phyloP scores from a whole-genome alignment of 2,329 filamentous ascomycete species.

The Ophiognomonia clavigignenti-juglandacearum region DNA sequence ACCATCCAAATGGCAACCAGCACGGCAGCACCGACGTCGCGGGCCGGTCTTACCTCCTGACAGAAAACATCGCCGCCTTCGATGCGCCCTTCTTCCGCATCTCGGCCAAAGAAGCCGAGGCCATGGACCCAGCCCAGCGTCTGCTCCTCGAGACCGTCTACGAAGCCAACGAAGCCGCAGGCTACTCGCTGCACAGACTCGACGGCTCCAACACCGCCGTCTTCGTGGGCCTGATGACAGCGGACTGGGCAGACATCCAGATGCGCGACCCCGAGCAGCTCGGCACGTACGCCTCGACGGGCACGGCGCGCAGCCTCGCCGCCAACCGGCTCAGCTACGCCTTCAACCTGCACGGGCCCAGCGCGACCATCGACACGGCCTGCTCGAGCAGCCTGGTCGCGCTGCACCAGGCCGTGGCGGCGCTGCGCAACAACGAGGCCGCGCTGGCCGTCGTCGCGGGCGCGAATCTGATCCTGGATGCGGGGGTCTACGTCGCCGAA shows the following conservation, averaged over 20 bases:
- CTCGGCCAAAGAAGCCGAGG: no score
- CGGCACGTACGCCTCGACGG: slow-evolving; percentile 26
- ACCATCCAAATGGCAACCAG: no score
- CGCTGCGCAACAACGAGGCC: slow-evolving; percentile 26
- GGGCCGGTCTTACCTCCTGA: no score
- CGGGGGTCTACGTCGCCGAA: slow-evolving; percentile 27
- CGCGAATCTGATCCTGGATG: slow-evolving; percentile 28
- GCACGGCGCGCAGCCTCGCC: slow-evolving; percentile 25
- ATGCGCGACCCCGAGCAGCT: slow-evolving; percentile 15
- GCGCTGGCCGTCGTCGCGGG: slow-evolving; percentile 31
- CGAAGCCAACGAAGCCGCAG: no score
- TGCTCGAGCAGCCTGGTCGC: slow-evolving; percentile 35
- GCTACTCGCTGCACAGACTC: no score
- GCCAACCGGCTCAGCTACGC: slow-evolving; percentile 35
- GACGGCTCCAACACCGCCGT: no score
- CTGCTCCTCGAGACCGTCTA: no score
- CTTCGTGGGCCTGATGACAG: slow-evolving; percentile 22
- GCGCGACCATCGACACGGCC: slow-evolving; percentile 38
- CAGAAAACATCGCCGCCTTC: no score
- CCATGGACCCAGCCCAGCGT: no score
- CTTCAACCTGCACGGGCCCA: slow-evolving; percentile 23
- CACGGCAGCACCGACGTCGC: no score
- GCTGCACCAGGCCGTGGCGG: slow-evolving; percentile 32
- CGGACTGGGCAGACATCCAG: slow-evolving; percentile 21
- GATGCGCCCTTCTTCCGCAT: no score